Evolutionary conservation across 176 grass and related monocot species (phyloP), one percentile per base, ranked within the genome.

Genomic region (Lolium perenne): DNA sequence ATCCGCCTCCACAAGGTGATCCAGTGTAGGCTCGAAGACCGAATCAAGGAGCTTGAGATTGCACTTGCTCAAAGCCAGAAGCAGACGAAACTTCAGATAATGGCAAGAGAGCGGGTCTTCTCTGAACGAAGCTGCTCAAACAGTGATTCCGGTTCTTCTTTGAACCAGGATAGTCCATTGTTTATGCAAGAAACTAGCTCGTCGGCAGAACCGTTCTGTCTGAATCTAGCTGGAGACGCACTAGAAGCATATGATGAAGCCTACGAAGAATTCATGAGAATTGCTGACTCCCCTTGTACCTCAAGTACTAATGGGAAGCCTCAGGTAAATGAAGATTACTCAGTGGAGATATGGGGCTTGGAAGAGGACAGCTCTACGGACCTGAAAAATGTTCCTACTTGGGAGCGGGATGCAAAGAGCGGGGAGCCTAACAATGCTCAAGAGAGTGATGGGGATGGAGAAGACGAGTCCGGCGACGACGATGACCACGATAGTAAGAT

Each of bases 1-100:
- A 62, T 98, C 47, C 94, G 97, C 6, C 90, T 98, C 63, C 94
- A 98, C 38, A 90, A 92, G 76, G 91, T 98, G 71, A 89, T 98
- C 73, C 92, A 95, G 60, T 79, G 65, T 41, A 89, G 92, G 69
- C 92, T 94, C 1, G 88, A 95, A 93, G 86, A 86, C 29, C 87
- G 86, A 72, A 95, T 98, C 20, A 91, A 94, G 74, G 93, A 98
- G 51, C 97, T 98, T 38, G 94, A 98, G 81, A 77, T 49, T 76
- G 82, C 81, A 85, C 92, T 98, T 25, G 40, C 77, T 60, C 86
- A 95, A 68, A 92, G 84, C 16, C 84, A 86, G 20, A 93, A 91
- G 75, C 97, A 95, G 84, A 15, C 81, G 0, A 79, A 94, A 64
- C 20, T 88, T 47, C 79, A 94, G 76, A 80, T 84, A 84, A 75